Conservation (phyloP, 148 eudicot species). For the Oxyria digyna region DNA sequence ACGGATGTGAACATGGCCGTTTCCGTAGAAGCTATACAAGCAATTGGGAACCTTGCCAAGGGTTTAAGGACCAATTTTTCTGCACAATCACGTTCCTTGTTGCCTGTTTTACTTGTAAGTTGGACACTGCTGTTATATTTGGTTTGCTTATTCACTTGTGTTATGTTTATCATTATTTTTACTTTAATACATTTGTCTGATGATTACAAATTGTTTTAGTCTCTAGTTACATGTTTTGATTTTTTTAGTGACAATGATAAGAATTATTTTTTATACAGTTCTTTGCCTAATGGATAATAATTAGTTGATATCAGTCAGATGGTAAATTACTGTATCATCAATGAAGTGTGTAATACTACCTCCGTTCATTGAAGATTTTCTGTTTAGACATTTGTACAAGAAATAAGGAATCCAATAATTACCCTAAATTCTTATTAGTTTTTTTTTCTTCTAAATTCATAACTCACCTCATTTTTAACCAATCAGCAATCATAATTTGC, state of each 20-base stretch:
- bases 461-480: too few species aligned
- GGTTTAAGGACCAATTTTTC: slow-evolving; percentile 86
- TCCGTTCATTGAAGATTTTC: too few species aligned
- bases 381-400: too few species aligned
- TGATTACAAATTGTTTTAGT: neutral
- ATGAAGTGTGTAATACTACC: neutral
- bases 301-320: neutral
- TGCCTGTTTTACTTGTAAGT: slow-evolving; percentile 79
- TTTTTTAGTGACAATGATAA: neutral
- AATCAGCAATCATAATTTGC: too few species aligned
- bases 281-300: neutral
- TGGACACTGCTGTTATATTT: neutral
- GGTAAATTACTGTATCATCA: neutral
- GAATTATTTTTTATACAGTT: neutral
- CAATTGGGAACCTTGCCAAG: slow-evolving; percentile 88
- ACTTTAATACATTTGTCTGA: neutral
- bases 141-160: neutral
- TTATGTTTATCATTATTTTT: neutral
- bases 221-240: neutral
- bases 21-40: slow-evolving; percentile 92
- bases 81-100: slow-evolving; percentile 73
- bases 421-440: too few species aligned
- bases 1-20: slow-evolving; percentile 96
- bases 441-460: too few species aligned
- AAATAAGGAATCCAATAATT: too few species aligned